A percentile compares a stretch with the other conserved stretches of the same genome.
phyloP scores from a whole-genome alignment of 2,329 filamentous ascomycete species.

The Xylariaceae sp. region DNA sequence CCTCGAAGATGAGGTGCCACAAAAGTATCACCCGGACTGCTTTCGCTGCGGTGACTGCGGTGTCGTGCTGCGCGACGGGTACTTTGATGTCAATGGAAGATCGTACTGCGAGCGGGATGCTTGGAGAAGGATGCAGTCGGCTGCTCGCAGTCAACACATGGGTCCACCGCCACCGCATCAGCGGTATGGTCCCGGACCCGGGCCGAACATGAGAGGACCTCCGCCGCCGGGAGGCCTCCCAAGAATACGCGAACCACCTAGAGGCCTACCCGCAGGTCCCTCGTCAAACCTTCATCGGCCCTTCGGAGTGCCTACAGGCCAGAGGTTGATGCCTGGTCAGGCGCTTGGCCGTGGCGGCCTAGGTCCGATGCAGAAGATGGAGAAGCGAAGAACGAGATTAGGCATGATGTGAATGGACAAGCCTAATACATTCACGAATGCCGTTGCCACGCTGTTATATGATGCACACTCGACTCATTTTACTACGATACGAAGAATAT shows the following conservation, averaged over 20 bases:
- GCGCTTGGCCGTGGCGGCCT: conserved; percentile 34
- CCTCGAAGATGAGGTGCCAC: conserved; percentile 70
- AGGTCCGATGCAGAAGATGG: conserved; percentile 46
- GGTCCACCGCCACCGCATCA: conserved; percentile 17
- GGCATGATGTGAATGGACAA: conserved; percentile 46
- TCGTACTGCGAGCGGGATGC: conserved; percentile 88
- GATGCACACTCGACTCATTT: background rate
- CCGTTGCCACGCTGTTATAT: background rate
- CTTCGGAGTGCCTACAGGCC: conserved; percentile 35
- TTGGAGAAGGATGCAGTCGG: conserved; percentile 50
- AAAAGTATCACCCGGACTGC: conserved; percentile 84
- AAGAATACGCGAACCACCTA: conserved; percentile 25
- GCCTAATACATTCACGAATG: background rate
- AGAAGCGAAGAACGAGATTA: conserved; percentile 59
- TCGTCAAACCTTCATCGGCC: conserved; percentile 30
- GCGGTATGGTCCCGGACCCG: conserved; percentile 7
- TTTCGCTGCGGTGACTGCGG: conserved; percentile 80
- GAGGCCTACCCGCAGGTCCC: conserved; percentile 28
- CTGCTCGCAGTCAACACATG: conserved; percentile 33
- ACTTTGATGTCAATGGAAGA: conserved; percentile 79
- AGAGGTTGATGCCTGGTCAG: conserved; percentile 36
- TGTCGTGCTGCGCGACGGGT: conserved; percentile 71
- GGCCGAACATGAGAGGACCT: conserved; percentile 16
- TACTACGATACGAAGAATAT: conserved; percentile 11
- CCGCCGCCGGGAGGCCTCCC: conserved; percentile 20